Evolutionary conservation across 2,329 filamentous ascomycete genomes (phyloP), one percentile per base, ranked within the genome.

Genomic region (Fusarium pininemorale): DNA sequence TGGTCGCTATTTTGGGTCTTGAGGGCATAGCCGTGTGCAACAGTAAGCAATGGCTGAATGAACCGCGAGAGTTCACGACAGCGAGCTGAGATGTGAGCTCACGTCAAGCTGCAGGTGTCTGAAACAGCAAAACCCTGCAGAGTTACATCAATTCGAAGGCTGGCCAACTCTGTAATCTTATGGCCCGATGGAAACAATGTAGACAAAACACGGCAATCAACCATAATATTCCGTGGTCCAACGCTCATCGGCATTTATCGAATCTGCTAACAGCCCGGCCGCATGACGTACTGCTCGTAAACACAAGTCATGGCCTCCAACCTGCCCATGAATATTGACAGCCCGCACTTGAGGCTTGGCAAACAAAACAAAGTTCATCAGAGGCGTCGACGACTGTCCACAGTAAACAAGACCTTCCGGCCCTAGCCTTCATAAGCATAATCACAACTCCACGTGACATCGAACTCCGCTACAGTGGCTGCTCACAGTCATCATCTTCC

Each of bases 401-500:
- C 51, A 41, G 51, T 55, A 41, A 54, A 30, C 35, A 41, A 55
- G 10, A 7, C 9, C 9, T 26, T 14, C 3, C 5, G 0, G 6
- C 1, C 4, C 16, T 4, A 13, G 14, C 39, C n/a, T 20, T 35
- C 28, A 57, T 57, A 35, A 13, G 0, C 18, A 57, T 20, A 3
- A 22, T 26, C 7, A n/a, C 20, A 0, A 11, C 16, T 26, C 11
- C 41, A 35, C 35, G 51, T 44, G 37, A 37, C 39, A 69, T 69
- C 66, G 50, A 69, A 69, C 66, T 69, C 28, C 42, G 38, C 66
- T 69, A 69, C 65, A 69, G 32, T 69, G 58, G 26, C 39, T 63
- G 66, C 35, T 41, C 44, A 69, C 66, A 69, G 57, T 41, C 65
- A 69, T 69, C 50, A 45, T 69, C 66, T 69, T 69, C 66, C 66